These are phyloP conservation scores for Pythium aristosporum DNA, from an alignment of 352 stramenopile species.

Conservation along the genomic window DNA sequence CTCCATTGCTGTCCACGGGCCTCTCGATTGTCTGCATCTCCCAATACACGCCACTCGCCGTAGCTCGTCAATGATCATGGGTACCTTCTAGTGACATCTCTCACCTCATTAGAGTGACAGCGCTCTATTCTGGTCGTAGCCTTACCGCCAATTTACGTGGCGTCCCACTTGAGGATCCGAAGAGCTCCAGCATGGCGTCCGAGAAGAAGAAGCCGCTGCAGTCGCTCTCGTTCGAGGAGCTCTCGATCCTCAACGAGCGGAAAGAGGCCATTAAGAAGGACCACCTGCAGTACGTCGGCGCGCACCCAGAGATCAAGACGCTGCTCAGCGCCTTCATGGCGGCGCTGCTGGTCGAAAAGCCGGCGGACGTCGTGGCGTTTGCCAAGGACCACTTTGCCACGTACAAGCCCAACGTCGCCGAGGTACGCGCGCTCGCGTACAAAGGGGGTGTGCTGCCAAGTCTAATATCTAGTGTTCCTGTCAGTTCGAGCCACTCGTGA, in stretches of 20 bases:
- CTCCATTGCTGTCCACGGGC: neutral
- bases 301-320: constrained; percentile 89
- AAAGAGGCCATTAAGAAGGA: constrained; percentile 87
- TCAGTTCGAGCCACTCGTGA: constrained; percentile 84
- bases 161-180: constrained; percentile 7
- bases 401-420: constrained; percentile 54
- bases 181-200: constrained; percentile 12
- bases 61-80: neutral
- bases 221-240: constrained; percentile 82
- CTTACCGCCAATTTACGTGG: neutral
- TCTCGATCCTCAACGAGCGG: constrained; percentile 82
- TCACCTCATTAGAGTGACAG: constrained; percentile 7
- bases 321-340: constrained; percentile 88
- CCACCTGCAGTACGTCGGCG: constrained; percentile 77
- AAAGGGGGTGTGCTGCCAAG: neutral
- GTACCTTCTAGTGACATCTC: neutral
- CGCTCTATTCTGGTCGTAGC: constrained; percentile 4
- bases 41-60: neutral
- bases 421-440: constrained; percentile 24
- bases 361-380: constrained; percentile 77
- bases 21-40: neutral
- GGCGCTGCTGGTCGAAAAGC: constrained; percentile 85
- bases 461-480: neutral
- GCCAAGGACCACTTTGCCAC: constrained; percentile 76
- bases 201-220: constrained; percentile 57